Evolutionary conservation across 371 early-diverging fungal genomes (phyloP), one percentile per base, ranked within the genome.

Genomic region (Cokeromyces recurvatus): DNA sequence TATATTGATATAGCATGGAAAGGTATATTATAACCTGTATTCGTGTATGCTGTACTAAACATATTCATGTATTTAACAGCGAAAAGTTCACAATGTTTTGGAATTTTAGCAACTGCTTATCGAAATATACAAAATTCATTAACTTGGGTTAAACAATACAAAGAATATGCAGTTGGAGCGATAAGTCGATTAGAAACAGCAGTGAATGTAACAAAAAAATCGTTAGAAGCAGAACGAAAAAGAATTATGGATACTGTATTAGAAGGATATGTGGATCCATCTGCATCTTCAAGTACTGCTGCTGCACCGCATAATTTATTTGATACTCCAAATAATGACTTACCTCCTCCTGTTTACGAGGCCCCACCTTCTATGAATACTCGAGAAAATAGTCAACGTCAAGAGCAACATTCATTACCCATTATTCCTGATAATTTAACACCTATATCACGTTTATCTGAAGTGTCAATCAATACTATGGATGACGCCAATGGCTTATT

Each of bases 1-100:
- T 64, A 53, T 21, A 52, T 71, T 10, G 71, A 71, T 46, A 48
- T 57, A 11, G 53, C 62, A 22, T 70, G 71, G 71, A 66, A 60
- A 62, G 66, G 70, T 70, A 61, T n/a, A n/a, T n/a, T n/a, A n/a
- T n/a, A n/a, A n/a, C n/a, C n/a, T n/a, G n/a, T n/a, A n/a, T n/a
- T n/a, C n/a, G n/a, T n/a, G n/a, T n/a, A n/a, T n/a, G n/a, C n/a
- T n/a, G n/a, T n/a, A n/a, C n/a, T n/a, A n/a, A n/a, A n/a, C n/a
- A n/a, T n/a, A n/a, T n/a, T n/a, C n/a, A n/a, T n/a, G n/a, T 31
- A 21, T 15, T 25, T 3, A 10, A 11, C 36, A 59, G 54, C 48
- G n/a, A 54, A 49, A 49, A 41, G 54, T 22, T 38, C 47, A 4
- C 59, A 59, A 34, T 59, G 59, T 17, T 50, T 59, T 49, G 51